Percentiles rank a stretch among this genome's conserved stretches.
Conservation (phyloP, 495 filamentous ascomycete genomes). For the Pyronema omphalodes region DNA sequence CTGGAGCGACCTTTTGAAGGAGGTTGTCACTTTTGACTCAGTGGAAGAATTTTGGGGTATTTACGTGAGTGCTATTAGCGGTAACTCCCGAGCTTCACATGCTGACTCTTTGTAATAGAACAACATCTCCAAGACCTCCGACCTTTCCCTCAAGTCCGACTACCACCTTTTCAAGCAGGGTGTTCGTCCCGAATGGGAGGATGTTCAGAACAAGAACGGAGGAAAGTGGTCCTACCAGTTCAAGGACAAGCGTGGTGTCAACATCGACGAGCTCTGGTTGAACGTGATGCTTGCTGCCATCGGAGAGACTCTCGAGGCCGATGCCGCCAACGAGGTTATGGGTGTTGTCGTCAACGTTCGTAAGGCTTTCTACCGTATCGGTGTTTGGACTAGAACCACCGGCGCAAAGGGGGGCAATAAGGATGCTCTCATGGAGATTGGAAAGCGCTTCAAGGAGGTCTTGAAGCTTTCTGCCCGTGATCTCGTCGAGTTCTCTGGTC, state of each 20-base stretch:
- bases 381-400: constrained; percentile 31
- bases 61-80: constrained; percentile 50
- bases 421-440: constrained; percentile 66
- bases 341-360: constrained; percentile 97
- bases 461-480: constrained; percentile 58
- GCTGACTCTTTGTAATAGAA: constrained; percentile 42
- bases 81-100: neutral
- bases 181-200: constrained; percentile 95
- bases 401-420: constrained; percentile 25
- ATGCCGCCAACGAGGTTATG: constrained; percentile 93
- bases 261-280: constrained; percentile 92
- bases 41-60: constrained; percentile 99
- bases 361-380: constrained; percentile 93
- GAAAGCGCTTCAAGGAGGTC: constrained; percentile 75
- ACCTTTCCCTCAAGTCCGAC: constrained; percentile 90
- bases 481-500: constrained; percentile 80
- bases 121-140: constrained; percentile 91
- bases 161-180: constrained; percentile 99
- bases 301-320: constrained; percentile 90
- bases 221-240: constrained; percentile 97
- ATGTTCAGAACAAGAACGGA: constrained; percentile 92
- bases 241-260: constrained; percentile 77
- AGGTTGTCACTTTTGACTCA: constrained; percentile 94
- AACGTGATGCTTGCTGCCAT: constrained; percentile 92
- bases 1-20: constrained; percentile 95